Percentiles rank a stretch among this genome's conserved stretches.
Conservation (phyloP, 2,329 filamentous ascomycete species). For the Microsporum canis region DNA sequence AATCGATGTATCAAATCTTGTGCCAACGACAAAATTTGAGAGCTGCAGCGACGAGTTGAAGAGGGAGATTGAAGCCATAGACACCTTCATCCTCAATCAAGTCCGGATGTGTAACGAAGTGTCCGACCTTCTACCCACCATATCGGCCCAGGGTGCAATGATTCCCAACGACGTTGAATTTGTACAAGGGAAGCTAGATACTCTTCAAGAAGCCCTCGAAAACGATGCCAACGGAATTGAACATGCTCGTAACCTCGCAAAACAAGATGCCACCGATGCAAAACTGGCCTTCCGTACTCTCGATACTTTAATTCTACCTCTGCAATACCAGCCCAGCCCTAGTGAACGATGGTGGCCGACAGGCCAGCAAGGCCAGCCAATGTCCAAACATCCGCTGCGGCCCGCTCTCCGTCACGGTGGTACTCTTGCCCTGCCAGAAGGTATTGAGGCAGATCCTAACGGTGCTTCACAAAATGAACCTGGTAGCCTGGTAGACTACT, state of each 20-base stretch:
- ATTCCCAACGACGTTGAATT: conserved; percentile 56
- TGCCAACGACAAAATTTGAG: conserved; percentile 81
- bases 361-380: conserved; percentile 29
- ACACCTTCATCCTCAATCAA: conserved; percentile 68
- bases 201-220: conserved; percentile 51
- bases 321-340: conserved; percentile 46
- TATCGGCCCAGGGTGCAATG: conserved; percentile 52
- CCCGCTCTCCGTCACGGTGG: conserved; percentile 27
- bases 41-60: conserved; percentile 77
- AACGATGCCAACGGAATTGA: conserved; percentile 53
- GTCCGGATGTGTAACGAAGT: conserved; percentile 63
- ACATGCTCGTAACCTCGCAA: conserved; percentile 44
- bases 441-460: conserved; percentile 32
- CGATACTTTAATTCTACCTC: conserved; percentile 61
- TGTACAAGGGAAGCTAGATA: conserved; percentile 50
- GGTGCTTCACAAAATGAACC: conserved; percentile 42
- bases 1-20: conserved; percentile 66
- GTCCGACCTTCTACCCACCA: conserved; percentile 55
- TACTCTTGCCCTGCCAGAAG: conserved; percentile 38
- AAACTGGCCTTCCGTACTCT: conserved; percentile 61
- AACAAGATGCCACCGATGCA: conserved; percentile 58
- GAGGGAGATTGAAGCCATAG: conserved; percentile 62
- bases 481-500: conserved; percentile 52
- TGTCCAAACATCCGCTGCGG: conserved; percentile 27
- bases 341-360: conserved; percentile 31